Percentiles rank a stretch among this genome's conserved stretches.
Evolutionary conservation across 2,329 filamentous ascomycete genomes (phyloP).

Genomic region (Colletotrichum gigasporum): DNA sequence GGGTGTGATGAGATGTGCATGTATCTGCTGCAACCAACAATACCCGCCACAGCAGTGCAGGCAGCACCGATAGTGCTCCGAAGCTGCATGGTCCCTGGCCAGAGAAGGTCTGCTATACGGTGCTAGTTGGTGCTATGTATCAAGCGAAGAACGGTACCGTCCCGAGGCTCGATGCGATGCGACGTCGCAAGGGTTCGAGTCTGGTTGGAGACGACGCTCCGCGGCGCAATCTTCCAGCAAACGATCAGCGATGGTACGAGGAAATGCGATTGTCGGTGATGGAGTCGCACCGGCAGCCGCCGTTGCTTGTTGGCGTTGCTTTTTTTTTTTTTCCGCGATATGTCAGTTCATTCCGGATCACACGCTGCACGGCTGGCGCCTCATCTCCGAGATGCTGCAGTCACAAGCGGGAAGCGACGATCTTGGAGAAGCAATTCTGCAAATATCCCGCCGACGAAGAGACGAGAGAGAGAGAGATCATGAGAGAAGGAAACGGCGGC

Average conservation of each 20-base stretch:
- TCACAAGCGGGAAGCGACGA: neutral
- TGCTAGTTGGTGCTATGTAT: neutral
- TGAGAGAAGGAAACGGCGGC: neutral
- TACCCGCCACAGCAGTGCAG: no score
- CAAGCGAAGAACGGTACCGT: neutral
- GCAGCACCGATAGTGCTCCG: neutral
- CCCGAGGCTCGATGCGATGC: neutral
- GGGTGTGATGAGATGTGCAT: conserved; percentile 5
- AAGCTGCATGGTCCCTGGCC: no score
- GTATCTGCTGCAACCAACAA: neutral
- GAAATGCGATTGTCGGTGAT: neutral
- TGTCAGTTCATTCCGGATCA: neutral
- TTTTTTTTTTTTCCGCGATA: conserved; percentile 14
- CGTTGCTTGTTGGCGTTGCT: neutral
- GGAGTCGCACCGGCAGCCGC: neutral
- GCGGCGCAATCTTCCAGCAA: conserved; percentile 13
- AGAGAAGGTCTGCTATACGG: neutral
- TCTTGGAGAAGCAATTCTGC: neutral
- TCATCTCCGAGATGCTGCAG: conserved; percentile 22
- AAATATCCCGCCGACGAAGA: neutral
- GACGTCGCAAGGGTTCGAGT: conserved; percentile 8
- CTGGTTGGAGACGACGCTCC: conserved; percentile 19
- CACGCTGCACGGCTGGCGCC: neutral
- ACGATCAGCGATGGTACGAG: neutral
- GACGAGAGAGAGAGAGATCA: neutral